Base-by-base conservation (phyloP, 257 asterid genomes). In the Scutellaria baicalensis region DNA sequence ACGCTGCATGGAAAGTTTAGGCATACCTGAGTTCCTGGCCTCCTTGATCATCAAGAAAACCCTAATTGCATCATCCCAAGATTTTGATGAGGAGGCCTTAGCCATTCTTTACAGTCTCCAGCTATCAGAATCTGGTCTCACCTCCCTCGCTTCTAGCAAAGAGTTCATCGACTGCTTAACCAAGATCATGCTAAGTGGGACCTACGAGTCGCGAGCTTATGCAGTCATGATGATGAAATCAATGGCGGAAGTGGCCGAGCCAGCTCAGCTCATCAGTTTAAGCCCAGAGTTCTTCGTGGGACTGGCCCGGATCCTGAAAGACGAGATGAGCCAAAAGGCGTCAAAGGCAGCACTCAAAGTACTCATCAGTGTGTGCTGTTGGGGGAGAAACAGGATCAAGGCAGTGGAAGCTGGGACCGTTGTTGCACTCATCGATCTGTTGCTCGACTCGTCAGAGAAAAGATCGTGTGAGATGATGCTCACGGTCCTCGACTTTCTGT, bases 121-220 rank as follows among this genome's bases (percentile, higher is more conserved):
- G 31, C 27, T 90, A 56, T 84, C 98, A 0, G 97, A 85, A 64
- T 44, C 86, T 0, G 70, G 88, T 5, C 73, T 93, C 0, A 76
- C 44, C 59, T 50, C 95, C 49, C 74, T 79, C 64, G 18, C 51
- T 36, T 12, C 21, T 5, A 69, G 66, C 8, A 39, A 42, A 0
- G 79, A 83, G 7, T 83, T 93, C 36, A 13, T 88, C n/a, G 80
- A 78, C 2, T 76, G 93, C 0, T 55, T 93, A n/a, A 72, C 75
- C 0, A 73, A 14, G 0, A 68, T 84, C 43, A 85, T 90, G 88
- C 89, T 78, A 67, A 47, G 38, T 9, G 85, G 90, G 5, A 78
- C 78, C 72, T 88, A 74, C 68, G 89, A 93, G 40, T 81, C 97
- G 0, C 82, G 93, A 2, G 92, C 84, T 5, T 84, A 85, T 40